phyloP scores from a whole-genome alignment of 106 monocot species.

The Acanthochlamys bracteata region DNA sequence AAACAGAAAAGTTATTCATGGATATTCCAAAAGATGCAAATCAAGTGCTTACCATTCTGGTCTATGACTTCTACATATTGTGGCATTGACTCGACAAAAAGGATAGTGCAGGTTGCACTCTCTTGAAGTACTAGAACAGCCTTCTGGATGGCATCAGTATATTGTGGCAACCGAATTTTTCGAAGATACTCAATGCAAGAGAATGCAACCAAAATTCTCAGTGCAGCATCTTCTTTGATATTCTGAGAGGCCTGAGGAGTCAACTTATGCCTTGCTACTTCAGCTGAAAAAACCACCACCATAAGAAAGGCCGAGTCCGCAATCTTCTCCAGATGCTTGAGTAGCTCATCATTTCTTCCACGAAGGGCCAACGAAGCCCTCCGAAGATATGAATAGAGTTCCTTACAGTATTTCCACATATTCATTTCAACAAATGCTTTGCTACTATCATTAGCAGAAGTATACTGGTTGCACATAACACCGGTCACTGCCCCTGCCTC shows the following conservation, averaged over 20 bases:
- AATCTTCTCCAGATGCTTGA: slow-evolving; percentile 57
- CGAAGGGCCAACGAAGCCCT: slow-evolving; percentile 18
- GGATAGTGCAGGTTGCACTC: slow-evolving; percentile 22
- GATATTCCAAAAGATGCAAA: background rate
- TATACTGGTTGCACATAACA: slow-evolving; percentile 70
- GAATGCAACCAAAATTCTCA: slow-evolving; percentile 65
- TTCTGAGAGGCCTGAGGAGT: slow-evolving; percentile 26
- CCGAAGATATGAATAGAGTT: slow-evolving; percentile 44
- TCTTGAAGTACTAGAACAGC: slow-evolving; percentile 73
- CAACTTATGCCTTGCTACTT: slow-evolving; percentile 49
- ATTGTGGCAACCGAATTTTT: slow-evolving; percentile 62
- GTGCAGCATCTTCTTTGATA: slow-evolving; percentile 27
- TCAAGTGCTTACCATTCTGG: slow-evolving; percentile 23
- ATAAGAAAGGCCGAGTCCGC: slow-evolving; percentile 88
- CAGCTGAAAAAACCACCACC: slow-evolving; percentile 84
- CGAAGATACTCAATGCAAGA: slow-evolving; percentile 88
- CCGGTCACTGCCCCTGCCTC: slow-evolving; percentile 84
- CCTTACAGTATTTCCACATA: slow-evolving; percentile 55
- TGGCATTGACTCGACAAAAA: slow-evolving; percentile 74
- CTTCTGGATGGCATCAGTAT: slow-evolving; percentile 69
- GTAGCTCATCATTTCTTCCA: slow-evolving; percentile 26
- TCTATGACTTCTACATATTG: slow-evolving; percentile 59
- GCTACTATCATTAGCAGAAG: slow-evolving; percentile 34
- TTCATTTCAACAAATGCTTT: slow-evolving; percentile 32
- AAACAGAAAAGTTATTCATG: background rate